Conservation (phyloP, 108 stramenopile genomes). For the Cylindrotheca fusiformis region DNA sequence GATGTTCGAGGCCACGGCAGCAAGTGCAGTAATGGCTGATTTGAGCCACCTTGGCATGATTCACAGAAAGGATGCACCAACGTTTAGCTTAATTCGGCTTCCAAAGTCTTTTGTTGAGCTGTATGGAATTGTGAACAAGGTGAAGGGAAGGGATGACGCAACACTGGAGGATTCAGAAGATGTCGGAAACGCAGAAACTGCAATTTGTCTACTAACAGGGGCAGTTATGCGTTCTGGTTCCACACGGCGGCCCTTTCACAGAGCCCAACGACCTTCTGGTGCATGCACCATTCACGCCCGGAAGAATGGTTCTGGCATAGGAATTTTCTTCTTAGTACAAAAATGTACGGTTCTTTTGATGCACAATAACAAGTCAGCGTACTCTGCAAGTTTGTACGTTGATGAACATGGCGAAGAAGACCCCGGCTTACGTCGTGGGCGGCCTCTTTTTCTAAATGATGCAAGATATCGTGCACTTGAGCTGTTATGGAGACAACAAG, state of each 20-base stretch:
- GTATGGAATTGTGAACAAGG: constrained; percentile 77
- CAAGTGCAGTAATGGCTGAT: constrained; percentile 72
- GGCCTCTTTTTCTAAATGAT: constrained; percentile 85
- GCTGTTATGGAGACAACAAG: constrained; percentile 76
- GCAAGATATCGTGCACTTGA: constrained; percentile 77
- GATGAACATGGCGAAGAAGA: constrained; percentile 95
- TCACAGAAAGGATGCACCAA: constrained; percentile 52
- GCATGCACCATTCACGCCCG: constrained; percentile 85
- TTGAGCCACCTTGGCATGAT: constrained; percentile 79
- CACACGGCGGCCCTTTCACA: constrained; percentile 33
- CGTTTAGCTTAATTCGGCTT: constrained; percentile 74
- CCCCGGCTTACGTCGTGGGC: constrained; percentile 76
- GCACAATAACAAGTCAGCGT: constrained; percentile 91
- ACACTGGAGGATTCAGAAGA: constrained; percentile 65
- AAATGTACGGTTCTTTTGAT: constrained; percentile 92
- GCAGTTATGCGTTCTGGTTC: constrained; percentile 83
- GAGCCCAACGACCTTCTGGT: constrained; percentile 58
- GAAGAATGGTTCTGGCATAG: constrained; percentile 83
- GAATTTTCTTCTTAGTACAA: constrained; percentile 88
- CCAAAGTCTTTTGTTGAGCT: constrained; percentile 88
- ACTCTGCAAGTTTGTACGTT: constrained; percentile 87
- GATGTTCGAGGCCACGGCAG: constrained; percentile 59
- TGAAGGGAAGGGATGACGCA: constrained; percentile 67
- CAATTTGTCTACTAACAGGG: constrained; percentile 88
- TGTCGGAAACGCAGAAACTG: constrained; percentile 68